These are phyloP conservation scores for Parasitella parasitica DNA, from an alignment of 371 early-diverging fungal species.

Conservation along the genomic window DNA sequence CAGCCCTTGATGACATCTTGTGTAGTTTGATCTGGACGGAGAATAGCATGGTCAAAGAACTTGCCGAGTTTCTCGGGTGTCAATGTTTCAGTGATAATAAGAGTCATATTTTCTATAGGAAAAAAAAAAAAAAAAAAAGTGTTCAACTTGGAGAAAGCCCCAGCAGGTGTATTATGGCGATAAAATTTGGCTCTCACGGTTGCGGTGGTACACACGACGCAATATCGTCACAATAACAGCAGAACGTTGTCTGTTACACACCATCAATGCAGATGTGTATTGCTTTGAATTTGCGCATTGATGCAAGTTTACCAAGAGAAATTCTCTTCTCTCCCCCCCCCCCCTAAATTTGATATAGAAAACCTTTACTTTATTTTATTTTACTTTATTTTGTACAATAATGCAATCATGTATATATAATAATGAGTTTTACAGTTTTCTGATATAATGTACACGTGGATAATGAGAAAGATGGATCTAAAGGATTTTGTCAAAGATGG, in stretches of 20 bases:
- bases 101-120: slow-evolving; percentile 20
- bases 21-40: slow-evolving; percentile 60
- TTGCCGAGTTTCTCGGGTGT: slow-evolving; percentile 57
- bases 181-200: slow-evolving; percentile 3
- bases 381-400: background rate
- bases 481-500: slow-evolving; percentile 77
- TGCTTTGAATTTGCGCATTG: too few relatives aligned
- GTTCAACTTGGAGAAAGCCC: too few relatives aligned
- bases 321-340: too few relatives aligned
- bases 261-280: background rate
- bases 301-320: too few relatives aligned
- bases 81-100: slow-evolving; percentile 46
- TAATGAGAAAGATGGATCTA: slow-evolving; percentile 18
- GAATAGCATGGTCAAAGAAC: slow-evolving; percentile 67
- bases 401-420: background rate
- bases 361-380: too few relatives aligned
- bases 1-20: slow-evolving; percentile 60
- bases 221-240: background rate
- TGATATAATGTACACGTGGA: too few relatives aligned
- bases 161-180: too few relatives aligned
- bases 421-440: too few relatives aligned
- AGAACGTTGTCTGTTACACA: slow-evolving; percentile 4
- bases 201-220: background rate
- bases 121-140: background rate
- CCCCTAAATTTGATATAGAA: too few relatives aligned